Evolutionary conservation across 192 early-diverging fungal species (phyloP).

Genomic region (Phlyctochytrium arcticum): DNA sequence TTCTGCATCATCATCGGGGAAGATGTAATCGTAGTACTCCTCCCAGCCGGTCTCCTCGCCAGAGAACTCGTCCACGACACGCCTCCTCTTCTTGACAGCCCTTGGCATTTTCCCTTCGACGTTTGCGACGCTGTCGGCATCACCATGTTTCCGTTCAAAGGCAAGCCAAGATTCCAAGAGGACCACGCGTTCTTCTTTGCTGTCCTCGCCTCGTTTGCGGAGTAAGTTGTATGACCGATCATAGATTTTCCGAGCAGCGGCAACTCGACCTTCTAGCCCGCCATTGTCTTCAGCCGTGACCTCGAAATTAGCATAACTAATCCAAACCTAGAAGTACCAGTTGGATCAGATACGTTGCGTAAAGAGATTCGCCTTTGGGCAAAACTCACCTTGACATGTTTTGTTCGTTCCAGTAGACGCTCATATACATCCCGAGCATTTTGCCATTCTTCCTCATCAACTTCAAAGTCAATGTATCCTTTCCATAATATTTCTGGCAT

Average conservation of each 20-base stretch:
- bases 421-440: constrained; percentile 79
- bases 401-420: constrained; percentile 77
- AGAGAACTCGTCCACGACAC: constrained; percentile 57
- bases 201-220: constrained; percentile 52
- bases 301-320: constrained; percentile 92
- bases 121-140: constrained; percentile 33
- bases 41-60: constrained; percentile 69
- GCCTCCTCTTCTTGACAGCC: constrained; percentile 85
- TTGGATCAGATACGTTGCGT: neutral
- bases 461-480: constrained; percentile 94
- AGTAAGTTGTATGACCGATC: constrained; percentile 67
- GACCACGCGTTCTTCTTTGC: constrained; percentile 83
- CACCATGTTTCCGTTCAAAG: constrained; percentile 65
- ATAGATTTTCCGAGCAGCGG: constrained; percentile 71
- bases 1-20: constrained; percentile 91
- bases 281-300: constrained; percentile 58
- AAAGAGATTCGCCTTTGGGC: too few species aligned
- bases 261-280: constrained; percentile 30
- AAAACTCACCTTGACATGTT: constrained; percentile 91
- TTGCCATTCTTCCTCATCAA: constrained; percentile 73
- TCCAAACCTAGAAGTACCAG: constrained; percentile 66
- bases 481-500: constrained; percentile 99
- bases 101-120: constrained; percentile 81
- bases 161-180: constrained; percentile 91
- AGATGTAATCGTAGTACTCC: constrained; percentile 99